Base-by-base conservation (phyloP, 371 early-diverging fungal species). In the Mucor saturninus region DNA sequence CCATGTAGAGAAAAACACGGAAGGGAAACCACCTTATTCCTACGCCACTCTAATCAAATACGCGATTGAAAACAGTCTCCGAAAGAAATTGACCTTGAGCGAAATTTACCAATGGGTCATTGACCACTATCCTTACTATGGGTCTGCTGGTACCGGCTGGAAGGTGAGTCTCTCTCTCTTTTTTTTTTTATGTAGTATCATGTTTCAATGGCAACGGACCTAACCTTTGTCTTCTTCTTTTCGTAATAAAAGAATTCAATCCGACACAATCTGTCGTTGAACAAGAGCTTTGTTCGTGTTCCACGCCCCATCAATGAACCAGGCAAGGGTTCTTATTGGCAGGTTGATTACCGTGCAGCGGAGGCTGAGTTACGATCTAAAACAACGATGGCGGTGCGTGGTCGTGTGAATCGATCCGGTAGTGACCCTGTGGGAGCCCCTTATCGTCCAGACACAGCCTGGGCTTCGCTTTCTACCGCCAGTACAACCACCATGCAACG, bases 251-350 rank as follows among this genome's bases (percentile, higher is more conserved):
- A 95, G 86, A 98, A 99, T 75, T 96, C 96, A 2, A 94, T 98
- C 54, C 89, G 99, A 32, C 99, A 99, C 80, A 98, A 98, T 70
- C 84, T 99, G 29, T 95, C 96, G 5, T 80, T 98, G 35, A 98
- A 98, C 75, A 93, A 93, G 68, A 81, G 89, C 39, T 98, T 98
- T 73, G 84, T 92, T 60, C 89, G 94, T 50, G 89, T 95, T 3
- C 95, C 97, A 21, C 84, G 97, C 52, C 90, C 93, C 3, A 78
- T 86, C 62, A 87, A 91, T 65, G 94, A 95, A 70, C 93, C 92
- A 6, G 99, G 99, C 29, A 99, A 99, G 72, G 99, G 98, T 13
- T 85, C 94, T n/a, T 97, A 91, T 71, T 98, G 98, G 99, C 86
- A 88, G 6, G 76, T 92, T 2, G 90, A 93, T 64, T 58, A 69